Conservation (phyloP, 345 rosid species). For the Corymbia maculata region DNA sequence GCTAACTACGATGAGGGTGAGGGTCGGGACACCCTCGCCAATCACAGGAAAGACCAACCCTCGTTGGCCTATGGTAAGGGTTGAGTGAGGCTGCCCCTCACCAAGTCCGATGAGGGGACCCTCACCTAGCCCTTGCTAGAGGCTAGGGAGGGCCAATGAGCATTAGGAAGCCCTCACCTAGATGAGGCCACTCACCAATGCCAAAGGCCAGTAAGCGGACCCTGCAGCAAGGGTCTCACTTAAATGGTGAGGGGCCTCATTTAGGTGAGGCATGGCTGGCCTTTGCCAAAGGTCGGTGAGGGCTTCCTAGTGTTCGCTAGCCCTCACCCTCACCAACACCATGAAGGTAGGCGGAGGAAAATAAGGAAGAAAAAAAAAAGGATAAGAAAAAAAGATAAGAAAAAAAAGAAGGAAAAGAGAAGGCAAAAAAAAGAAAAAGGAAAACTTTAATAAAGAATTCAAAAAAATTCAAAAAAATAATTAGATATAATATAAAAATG, state of each 20-base stretch:
- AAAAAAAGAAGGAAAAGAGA: too few species aligned
- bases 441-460: too few species aligned
- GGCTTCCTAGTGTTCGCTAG: not conserved
- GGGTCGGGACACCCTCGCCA: rapidly evolving
- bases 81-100: rapidly evolving
- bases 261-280: not conserved
- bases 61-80: not conserved
- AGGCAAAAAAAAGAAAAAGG: rapidly evolving
- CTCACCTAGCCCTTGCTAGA: not conserved
- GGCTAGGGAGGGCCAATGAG: not conserved
- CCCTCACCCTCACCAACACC: not conserved
- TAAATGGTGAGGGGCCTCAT: not conserved
- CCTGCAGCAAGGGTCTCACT: not conserved
- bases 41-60: not conserved
- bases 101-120: not conserved
- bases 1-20: not conserved
- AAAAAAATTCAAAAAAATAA: too few species aligned
- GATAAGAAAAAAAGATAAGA: too few species aligned
- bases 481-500: too few species aligned
- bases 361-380: not conserved
- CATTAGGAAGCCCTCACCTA: not conserved
- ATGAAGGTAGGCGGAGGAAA: rapidly evolving
- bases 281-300: not conserved
- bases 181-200: not conserved
- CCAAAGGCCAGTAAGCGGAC: rapidly evolving